Percentiles rank a stretch among this genome's conserved stretches.
Conservation (phyloP, 108 stramenopile species). For the Nannochloropsis salina region DNA sequence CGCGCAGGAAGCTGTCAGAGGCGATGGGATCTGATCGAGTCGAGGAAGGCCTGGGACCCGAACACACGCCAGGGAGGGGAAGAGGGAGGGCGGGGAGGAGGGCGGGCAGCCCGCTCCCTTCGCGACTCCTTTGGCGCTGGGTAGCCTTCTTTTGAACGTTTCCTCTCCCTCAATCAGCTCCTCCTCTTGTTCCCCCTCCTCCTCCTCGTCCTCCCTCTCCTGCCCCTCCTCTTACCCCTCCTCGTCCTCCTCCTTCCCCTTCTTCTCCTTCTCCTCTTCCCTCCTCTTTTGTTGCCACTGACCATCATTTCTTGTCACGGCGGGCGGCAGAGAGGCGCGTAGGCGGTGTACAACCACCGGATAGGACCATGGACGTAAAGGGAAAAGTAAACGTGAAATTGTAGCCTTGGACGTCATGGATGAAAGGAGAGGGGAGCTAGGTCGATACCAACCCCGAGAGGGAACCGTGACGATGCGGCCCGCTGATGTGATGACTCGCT, state of each 20-base stretch:
- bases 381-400: no score
- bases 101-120: no score
- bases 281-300: neutral
- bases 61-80: neutral
- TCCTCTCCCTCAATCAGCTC: slow-evolving; percentile 41
- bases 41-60: neutral
- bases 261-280: neutral
- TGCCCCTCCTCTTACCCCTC: neutral
- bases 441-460: no score
- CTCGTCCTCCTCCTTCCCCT: neutral
- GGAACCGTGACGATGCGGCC: no score
- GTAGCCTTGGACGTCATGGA: no score
- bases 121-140: neutral
- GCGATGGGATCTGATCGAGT: no score
- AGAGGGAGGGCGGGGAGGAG: neutral
- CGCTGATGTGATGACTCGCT: no score
- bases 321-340: neutral
- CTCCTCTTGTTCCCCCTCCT: slow-evolving; percentile 5
- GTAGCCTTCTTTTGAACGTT: neutral
- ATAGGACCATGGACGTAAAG: neutral
- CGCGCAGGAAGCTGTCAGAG: no score
- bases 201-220: neutral
- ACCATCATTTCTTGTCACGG: neutral
- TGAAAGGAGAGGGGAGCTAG: no score
- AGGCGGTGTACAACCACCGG: neutral